phyloP scores from a whole-genome alignment of 345 rosid genomes.

The Brassica nigra region DNA sequence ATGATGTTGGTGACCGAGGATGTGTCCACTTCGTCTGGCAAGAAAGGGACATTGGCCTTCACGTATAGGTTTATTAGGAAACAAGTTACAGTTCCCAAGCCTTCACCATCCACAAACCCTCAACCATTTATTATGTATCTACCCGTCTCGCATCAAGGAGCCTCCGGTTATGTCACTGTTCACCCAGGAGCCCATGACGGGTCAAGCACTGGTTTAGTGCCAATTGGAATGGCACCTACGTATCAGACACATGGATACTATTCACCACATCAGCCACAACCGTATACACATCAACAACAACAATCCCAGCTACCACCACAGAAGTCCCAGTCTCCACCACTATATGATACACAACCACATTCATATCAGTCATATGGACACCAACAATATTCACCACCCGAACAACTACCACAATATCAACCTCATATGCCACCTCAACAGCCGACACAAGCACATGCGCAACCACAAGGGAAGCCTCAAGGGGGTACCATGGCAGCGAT shows the following conservation, averaged over 20 bases:
- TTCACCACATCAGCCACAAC: background rate
- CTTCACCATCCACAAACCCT: background rate
- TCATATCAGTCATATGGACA: background rate
- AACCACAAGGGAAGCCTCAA: background rate
- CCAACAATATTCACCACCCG: background rate
- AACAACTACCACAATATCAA: background rate
- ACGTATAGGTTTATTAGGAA: constrained; percentile 46
- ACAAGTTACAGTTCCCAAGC: constrained; percentile 6
- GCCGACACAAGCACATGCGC: background rate
- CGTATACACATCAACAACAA: background rate
- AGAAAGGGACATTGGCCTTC: constrained; percentile 56
- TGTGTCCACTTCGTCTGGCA: constrained; percentile 55
- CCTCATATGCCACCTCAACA: background rate
- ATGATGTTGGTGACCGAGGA: constrained; percentile 50
- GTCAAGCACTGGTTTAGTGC: background rate
- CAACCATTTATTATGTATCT: background rate
- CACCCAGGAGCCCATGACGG: background rate
- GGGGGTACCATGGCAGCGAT: constrained; percentile 42
- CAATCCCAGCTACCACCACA: background rate
- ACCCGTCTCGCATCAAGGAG: background rate
- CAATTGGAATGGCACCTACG: background rate
- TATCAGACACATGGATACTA: constrained; percentile 18
- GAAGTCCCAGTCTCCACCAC: background rate
- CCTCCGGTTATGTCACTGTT: background rate
- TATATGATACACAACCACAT: background rate